Evolutionary conservation across 345 rosid species (phyloP), one percentile per base, ranked within the genome.

Genomic region (Diplotaxis tenuifolia): DNA sequence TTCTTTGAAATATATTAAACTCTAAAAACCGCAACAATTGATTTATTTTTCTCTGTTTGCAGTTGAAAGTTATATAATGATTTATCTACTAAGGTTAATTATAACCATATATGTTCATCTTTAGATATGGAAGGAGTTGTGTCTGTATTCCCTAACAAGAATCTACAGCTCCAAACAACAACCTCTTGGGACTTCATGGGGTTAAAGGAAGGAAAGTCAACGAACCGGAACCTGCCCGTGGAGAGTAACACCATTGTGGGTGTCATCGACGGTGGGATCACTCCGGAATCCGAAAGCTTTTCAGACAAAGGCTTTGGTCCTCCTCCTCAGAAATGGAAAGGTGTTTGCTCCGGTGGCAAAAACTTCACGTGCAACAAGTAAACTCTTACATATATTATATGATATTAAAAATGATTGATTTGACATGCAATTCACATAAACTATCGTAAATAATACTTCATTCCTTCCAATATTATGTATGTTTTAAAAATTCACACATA

Each of bases 161-260:
- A n/a, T 9, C 18, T 62, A 5, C 67, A 84, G 7, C 82, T 77
- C 52, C 86, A 65, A 3, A 86, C 91, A 0, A 84, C 91, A 23
- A 62, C 82, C 52, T 88, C 89, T 1, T 88, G 91, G 94, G 81
- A 83, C 65, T 86, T 86, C 64, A 36, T 86, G 72, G 91, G 88
- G 4, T 52, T 86, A 9, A 64, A 55, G 29, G 62, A 75, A 62
- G 78, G 62, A 49, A 21, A 19, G 5, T 68, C 21, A 0, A 69
- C 71, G 0, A 58, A 50, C 0, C 19, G 72, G n/a, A 64, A 65
- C 12, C 72, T 59, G 0, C 3, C 9, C 0, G 28, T 9, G 15
- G 83, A 80, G 50, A 84, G 83, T 63, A 61, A 87, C 52, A 40
- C 68, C 2, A 65, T 83, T 6, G 22, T 87, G 7, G 89, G 89